A percentile compares a stretch with the other conserved stretches of the same genome.
phyloP scores from a whole-genome alignment of 2,329 filamentous ascomycete genomes.

The Neocucurbitaria cava region DNA sequence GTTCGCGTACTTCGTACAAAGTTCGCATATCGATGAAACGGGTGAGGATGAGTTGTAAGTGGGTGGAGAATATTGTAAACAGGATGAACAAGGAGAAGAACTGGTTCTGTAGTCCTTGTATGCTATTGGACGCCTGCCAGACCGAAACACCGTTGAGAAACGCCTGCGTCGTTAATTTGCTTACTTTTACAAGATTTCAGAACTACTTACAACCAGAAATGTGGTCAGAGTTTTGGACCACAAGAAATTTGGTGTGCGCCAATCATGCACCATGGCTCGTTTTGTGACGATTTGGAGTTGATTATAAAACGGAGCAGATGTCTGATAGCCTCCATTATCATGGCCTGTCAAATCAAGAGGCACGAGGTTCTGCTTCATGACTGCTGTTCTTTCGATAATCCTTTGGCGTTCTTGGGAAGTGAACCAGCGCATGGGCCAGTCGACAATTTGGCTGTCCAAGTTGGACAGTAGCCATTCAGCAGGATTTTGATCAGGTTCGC shows the following conservation, averaged over 20 bases:
- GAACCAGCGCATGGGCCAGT: constrained; percentile 11
- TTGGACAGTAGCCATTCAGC: constrained; percentile 83
- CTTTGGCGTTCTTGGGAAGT: constrained; percentile 22
- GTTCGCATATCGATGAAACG: not conserved
- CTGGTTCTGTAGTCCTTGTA: not conserved
- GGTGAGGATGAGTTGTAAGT: not conserved
- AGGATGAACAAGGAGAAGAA: not conserved
- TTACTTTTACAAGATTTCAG: too few relatives aligned
- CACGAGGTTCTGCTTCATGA: too few relatives aligned
- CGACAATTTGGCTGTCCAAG: constrained; percentile 51
- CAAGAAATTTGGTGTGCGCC: constrained; percentile 85
- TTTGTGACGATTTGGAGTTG: constrained; percentile 70
- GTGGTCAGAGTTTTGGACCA: constrained; percentile 84
- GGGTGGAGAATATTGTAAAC: not conserved
- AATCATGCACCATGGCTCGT: constrained; percentile 87
- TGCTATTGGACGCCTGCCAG: not conserved
- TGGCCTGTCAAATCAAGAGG: too few relatives aligned
- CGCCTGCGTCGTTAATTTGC: too few relatives aligned
- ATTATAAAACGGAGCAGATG: constrained; percentile 64
- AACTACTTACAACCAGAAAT: too few relatives aligned
- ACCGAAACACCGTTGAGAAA: not conserved
- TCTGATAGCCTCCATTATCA: too few relatives aligned
- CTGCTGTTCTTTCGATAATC: constrained; percentile 13
- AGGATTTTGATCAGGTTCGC: constrained; percentile 72
- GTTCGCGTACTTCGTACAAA: not conserved